Percentiles rank a stretch among this genome's conserved stretches.
phyloP scores from a whole-genome alignment of 371 early-diverging fungal species.

The Nosema muscidifuracis region DNA sequence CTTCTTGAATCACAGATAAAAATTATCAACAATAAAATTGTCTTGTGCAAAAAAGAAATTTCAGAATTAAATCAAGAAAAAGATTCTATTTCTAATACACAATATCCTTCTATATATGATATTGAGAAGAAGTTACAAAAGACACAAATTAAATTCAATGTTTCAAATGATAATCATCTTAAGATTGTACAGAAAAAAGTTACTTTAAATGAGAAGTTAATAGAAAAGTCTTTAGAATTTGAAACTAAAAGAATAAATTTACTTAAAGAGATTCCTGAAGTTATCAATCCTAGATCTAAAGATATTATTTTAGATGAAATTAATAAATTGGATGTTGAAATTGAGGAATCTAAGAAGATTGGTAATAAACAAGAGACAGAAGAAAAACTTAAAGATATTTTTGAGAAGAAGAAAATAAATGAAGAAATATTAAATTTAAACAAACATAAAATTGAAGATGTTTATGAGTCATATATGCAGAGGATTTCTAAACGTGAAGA shows the following conservation, averaged over 20 bases:
- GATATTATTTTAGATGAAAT: conserved; percentile 34
- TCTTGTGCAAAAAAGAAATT: conserved; percentile 27
- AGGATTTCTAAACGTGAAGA: conserved; percentile 58
- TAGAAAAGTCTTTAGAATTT: neutral
- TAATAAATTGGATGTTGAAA: conserved; percentile 8
- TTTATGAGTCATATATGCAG: conserved; percentile 23
- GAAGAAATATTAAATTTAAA: conserved; percentile 29
- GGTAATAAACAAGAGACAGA: conserved; percentile 29
- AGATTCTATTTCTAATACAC: conserved; percentile 35
- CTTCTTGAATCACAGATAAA: conserved; percentile 35
- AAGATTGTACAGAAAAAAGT: neutral
- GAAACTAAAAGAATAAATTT: neutral
- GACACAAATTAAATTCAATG: neutral
- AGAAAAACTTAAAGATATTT: conserved; percentile 23
- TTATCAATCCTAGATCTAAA: conserved; percentile 1
- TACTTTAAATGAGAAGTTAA: neutral
- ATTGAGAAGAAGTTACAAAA: neutral
- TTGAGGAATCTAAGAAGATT: conserved; percentile 28
- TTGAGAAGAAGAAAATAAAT: conserved; percentile 20
- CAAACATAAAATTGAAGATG: conserved; percentile 30
- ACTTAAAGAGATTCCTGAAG: conserved; percentile 1
- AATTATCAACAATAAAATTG: conserved; percentile 45
- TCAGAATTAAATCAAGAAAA: conserved; percentile 26
- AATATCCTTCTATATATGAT: neutral
- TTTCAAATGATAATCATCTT: neutral